Conservation (phyloP, 2,329 filamentous ascomycete species). For the Parastagonospora avenae region DNA sequence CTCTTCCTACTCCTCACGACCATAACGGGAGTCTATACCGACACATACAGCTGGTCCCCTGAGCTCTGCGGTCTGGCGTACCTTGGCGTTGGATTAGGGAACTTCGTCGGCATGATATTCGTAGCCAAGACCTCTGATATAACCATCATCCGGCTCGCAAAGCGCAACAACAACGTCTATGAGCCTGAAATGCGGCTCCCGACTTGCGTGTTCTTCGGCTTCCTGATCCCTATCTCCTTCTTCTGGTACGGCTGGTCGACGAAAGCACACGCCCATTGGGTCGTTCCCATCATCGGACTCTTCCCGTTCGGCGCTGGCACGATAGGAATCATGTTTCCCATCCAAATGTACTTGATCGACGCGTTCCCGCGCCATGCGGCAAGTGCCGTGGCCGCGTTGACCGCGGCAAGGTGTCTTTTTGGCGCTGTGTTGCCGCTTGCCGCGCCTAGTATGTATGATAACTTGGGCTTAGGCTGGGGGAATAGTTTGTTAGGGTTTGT, state of each 20-base stretch:
- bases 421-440: conserved; percentile 65
- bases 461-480: conserved; percentile 63
- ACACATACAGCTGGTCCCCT: not conserved
- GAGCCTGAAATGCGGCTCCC: conserved; percentile 36
- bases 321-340: conserved; percentile 27
- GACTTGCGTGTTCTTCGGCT: conserved; percentile 45
- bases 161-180: conserved; percentile 4
- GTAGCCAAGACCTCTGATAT: not conserved
- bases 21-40: conserved; percentile 5
- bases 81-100: conserved; percentile 16
- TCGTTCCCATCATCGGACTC: conserved; percentile 49
- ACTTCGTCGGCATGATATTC: conserved; percentile 25
- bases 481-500: conserved; percentile 60
- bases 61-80: not conserved
- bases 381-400: conserved; percentile 61
- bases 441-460: conserved; percentile 62
- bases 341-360: conserved; percentile 59
- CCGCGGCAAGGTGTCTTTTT: conserved; percentile 59
- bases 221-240: conserved; percentile 38
- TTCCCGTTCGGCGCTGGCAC: conserved; percentile 28
- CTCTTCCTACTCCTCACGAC: too few species aligned
- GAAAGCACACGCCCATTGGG: conserved; percentile 58
- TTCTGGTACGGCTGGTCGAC: conserved; percentile 60
- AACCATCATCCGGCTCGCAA: too few species aligned
- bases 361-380: conserved; percentile 50